Percentiles rank a stretch among this genome's conserved stretches.
phyloP scores from a whole-genome alignment of 805 yeast genomes.

The Zygosaccharomyces bisporus region DNA sequence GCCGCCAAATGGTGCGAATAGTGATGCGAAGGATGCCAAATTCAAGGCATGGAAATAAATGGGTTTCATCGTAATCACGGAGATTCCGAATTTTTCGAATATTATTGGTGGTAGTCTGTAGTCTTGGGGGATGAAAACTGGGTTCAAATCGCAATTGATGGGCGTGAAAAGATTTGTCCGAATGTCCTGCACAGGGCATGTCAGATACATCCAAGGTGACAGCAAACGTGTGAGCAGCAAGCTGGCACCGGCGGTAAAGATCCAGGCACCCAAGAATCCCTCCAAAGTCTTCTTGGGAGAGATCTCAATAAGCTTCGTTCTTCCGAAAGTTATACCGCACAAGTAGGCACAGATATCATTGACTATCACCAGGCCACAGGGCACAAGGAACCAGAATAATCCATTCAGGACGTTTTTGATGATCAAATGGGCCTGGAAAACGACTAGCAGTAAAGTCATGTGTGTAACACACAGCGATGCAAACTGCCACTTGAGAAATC shows the following conservation, averaged over 20 bases:
- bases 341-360: conserved; percentile 95
- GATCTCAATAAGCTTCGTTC: conserved; percentile 84
- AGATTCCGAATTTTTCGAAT: conserved; percentile 45
- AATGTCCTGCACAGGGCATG: conserved; percentile 78
- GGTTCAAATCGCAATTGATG: conserved; percentile 75
- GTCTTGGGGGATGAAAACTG: conserved; percentile 80
- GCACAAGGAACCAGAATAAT: conserved; percentile 89
- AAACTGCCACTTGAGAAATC: conserved; percentile 86
- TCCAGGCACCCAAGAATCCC: conserved; percentile 97
- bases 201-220: conserved; percentile 66
- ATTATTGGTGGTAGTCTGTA: conserved; percentile 71
- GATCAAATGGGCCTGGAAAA: conserved; percentile 90
- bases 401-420: conserved; percentile 87
- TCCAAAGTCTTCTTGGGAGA: conserved; percentile 97
- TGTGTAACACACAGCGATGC: conserved; percentile 91
- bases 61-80: conserved; percentile 67
- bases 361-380: conserved; percentile 85
- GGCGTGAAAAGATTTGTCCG: conserved; percentile 57
- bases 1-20: conserved; percentile 98
- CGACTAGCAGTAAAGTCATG: conserved; percentile 85
- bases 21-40: conserved; percentile 90
- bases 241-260: conserved; percentile 79
- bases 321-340: conserved; percentile 95
- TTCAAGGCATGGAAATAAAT: conserved; percentile 84
- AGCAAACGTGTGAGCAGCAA: conserved; percentile 61